Evolutionary conservation across 2,329 filamentous ascomycete genomes (phyloP), one percentile per base, ranked within the genome.

Genomic region (Stachybotrys echinatus): DNA sequence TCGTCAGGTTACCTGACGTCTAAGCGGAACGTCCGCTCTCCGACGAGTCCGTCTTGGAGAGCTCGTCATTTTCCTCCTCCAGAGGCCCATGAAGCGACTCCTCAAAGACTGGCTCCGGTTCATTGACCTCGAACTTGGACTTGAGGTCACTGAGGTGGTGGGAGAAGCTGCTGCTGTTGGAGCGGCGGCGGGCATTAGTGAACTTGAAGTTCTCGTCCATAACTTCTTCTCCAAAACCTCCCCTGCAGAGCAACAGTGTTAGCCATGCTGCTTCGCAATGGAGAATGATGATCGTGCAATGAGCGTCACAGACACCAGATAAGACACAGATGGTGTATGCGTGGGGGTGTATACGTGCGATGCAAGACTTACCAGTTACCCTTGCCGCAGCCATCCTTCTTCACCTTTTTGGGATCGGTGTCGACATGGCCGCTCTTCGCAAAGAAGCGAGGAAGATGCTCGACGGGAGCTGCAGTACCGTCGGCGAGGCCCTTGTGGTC

Each of bases 341-440:
- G n/a, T 10, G 31, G 31, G 31, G 10, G 31, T 10, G 31, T n/a
- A n/a, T n/a, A 37, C 31, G 31, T n/a, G n/a, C n/a, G n/a, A n/a
- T n/a, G n/a, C n/a, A n/a, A n/a, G n/a, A 64, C 86, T 71, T 81
- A 96, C 92, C 92, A 99, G 72, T 96, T 96, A 66, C 88, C 90
- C 72, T 89, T 92, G 59, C 92, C 92, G 59, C 82, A 87, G 55
- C 92, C 92, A 64, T 95, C 89, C 78, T 99, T 99, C 85, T 99
- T 99, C 66, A 88, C 86, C 79, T 95, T 94, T 71, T 89, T 91
- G 54, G 94, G 92, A 65, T 95, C 89, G 59, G 79, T 77, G 65
- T 91, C 91, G 61, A 83, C 76, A 65, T 87, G 86, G 58, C 92
- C 92, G 53, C 83, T 74, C 76, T 96, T 96, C 71, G 83, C 90